These are phyloP conservation scores for Volvox carteri DNA, from an alignment of 163 green algal genomes.

Conservation along the genomic window DNA sequence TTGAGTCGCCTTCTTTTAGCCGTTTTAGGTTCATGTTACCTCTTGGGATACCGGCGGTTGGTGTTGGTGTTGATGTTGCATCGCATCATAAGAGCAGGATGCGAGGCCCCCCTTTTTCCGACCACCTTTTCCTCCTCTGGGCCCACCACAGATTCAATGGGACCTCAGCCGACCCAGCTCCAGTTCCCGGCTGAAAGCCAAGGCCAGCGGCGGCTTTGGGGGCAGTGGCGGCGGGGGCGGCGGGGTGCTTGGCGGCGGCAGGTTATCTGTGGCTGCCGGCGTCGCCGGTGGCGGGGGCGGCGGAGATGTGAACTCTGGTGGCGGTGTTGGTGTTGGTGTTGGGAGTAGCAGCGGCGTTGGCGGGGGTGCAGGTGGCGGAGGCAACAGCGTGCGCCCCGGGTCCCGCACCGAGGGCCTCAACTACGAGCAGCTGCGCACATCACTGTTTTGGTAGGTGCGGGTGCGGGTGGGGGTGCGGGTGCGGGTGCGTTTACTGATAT, in stretches of 20 bases:
- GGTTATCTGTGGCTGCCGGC: no score
- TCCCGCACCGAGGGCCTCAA: not conserved
- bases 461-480: not conserved
- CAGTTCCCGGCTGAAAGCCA: not conserved
- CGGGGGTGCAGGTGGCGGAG: not conserved
- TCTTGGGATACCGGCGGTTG: no score
- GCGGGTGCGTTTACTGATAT: not conserved
- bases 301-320: not conserved
- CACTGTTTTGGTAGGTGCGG: constrained; percentile 45
- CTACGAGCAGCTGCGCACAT: constrained; percentile 25
- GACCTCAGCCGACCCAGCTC: constrained; percentile 26
- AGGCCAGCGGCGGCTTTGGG: no score
- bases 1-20: no score
- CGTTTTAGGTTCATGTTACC: no score
- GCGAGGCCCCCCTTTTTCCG: no score
- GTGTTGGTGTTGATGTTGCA: no score
- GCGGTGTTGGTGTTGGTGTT: not conserved
- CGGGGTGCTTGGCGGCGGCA: no score
- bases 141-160: constrained; percentile 40
- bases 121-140: no score
- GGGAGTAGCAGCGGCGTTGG: not conserved
- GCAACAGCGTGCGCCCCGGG: no score
- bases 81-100: no score
- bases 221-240: not conserved
- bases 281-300: not conserved